Evolutionary conservation across 345 rosid species (phyloP), one percentile per base, ranked within the genome.

Genomic region (Citrus australasica): DNA sequence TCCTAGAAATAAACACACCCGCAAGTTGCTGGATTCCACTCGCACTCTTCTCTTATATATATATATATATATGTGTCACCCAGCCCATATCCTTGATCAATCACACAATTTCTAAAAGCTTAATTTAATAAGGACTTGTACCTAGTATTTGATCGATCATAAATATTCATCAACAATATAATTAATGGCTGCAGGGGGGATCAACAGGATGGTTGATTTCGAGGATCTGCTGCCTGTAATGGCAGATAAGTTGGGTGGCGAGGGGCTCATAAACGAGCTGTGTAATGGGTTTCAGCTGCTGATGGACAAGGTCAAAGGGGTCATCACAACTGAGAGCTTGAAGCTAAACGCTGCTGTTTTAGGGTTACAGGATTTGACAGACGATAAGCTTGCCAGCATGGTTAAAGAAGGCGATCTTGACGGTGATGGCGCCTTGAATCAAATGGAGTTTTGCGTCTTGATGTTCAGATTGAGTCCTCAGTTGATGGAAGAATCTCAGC

Each of bases 381-480:
- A 86, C 24, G 90, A 84, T 37, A 85, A 89, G 74, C 81, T 85
- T 7, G 86, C 46, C 17, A 73, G 86, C 80, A 89, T 89, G 90
- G 82, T 89, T 14, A 61, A 37, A 81, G 90, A 89, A 79, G 92
- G 92, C 2, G 92, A 87, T 53, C 68, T 80, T 4, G 92, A 89
- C 62, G 85, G 88, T 4, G 92, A 89, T 48, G 90, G 90, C 3
- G 86, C 82, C 11, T 87, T 86, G 33, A 84, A 75, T 33, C 84
- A 87, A 81, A 86, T 80, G 85, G 90, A 89, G 85, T 89, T 89
- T 55, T 89, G 90, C 72, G 86, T 89, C 6, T 61, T 89, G 82
- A 87, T 89, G 92, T 86, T 89, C 85, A 83, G 89, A 84, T 73
- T 87, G 67, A 89, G 92, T 81, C 92, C 92, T 48, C 86, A 76